Percentiles rank a stretch among this genome's conserved stretches.
These are phyloP conservation scores for Ophiocordyceps polyrhachis-furcata DNA, from an alignment of 2,329 filamentous ascomycete species.

Conservation along the genomic window DNA sequence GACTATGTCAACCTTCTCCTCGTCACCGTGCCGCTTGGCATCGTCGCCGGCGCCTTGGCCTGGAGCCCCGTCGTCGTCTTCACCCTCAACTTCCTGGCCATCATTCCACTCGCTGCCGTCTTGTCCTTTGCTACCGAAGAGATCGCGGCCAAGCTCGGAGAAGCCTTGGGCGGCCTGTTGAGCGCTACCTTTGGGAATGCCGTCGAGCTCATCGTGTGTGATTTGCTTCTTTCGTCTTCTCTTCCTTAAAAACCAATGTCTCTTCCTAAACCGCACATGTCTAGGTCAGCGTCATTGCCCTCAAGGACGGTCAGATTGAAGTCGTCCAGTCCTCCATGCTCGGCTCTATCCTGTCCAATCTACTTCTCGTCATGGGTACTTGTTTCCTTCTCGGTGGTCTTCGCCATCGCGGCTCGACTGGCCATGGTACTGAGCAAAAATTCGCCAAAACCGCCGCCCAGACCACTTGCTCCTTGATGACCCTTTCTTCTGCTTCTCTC, in stretches of 20 bases:
- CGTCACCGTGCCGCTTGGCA: conserved; percentile 55
- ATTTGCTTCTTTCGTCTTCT: not conserved
- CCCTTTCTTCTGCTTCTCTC: conserved; percentile 55
- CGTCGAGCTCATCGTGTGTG: conserved; percentile 54
- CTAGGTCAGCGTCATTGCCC: conserved; percentile 79
- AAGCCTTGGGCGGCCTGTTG: conserved; percentile 53
- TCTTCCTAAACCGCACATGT: too few species aligned
- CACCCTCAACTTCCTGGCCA: conserved; percentile 62
- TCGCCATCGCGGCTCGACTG: conserved; percentile 35
- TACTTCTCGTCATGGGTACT: conserved; percentile 70
- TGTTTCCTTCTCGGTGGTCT: conserved; percentile 63
- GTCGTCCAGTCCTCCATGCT: conserved; percentile 98
- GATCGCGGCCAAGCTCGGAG: conserved; percentile 51
- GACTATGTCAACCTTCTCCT: conserved; percentile 52
- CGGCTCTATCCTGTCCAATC: conserved; percentile 85
- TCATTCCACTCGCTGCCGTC: conserved; percentile 56
- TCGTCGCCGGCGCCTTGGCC: conserved; percentile 40
- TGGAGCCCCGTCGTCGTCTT: conserved; percentile 54
- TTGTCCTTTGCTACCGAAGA: conserved; percentile 65
- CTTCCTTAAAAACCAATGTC: conserved; percentile 1
- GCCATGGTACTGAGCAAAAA: conserved; percentile 43
- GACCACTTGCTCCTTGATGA: conserved; percentile 59
- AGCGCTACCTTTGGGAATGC: conserved; percentile 69
- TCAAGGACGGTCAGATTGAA: conserved; percentile 70
- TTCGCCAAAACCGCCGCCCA: conserved; percentile 65